Evolutionary conservation across 768 basidiomycete species (phyloP).

Genomic region (Collybia nuda): DNA sequence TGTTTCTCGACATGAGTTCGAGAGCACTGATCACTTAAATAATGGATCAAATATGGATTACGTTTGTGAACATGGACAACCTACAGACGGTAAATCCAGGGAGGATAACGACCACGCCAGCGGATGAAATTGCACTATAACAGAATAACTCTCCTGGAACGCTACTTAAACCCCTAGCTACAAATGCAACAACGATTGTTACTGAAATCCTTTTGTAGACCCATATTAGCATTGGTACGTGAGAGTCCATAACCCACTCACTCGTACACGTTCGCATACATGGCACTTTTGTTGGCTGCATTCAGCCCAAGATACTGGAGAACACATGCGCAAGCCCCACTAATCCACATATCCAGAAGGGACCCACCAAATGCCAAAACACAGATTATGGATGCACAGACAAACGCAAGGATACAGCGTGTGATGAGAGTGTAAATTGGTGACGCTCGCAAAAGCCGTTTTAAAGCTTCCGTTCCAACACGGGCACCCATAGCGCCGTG

Average conservation of each 20-base stretch:
- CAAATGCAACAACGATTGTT: conserved; percentile 81
- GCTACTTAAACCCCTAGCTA: conserved; percentile 76
- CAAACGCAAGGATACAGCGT: conserved; percentile 74
- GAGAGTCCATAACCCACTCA: conserved; percentile 36
- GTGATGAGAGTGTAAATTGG: conserved; percentile 67
- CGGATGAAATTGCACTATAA: conserved; percentile 87
- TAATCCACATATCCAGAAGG: conserved; percentile 81
- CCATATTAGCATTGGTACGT: neutral
- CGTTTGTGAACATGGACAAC: conserved; percentile 24
- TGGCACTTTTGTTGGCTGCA: conserved; percentile 80
- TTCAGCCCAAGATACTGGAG: conserved; percentile 81
- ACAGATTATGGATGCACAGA: conserved; percentile 79
- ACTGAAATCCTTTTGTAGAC: conserved; percentile 65
- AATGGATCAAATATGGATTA: neutral
- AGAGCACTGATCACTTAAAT: conserved; percentile 69
- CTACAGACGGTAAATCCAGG: conserved; percentile 83
- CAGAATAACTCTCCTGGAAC: conserved; percentile 79
- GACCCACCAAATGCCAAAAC: conserved; percentile 82
- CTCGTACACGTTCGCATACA: conserved; percentile 97
- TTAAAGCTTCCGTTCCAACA: conserved; percentile 70
- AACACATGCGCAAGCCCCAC: conserved; percentile 64
- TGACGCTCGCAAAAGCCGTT: conserved; percentile 56
- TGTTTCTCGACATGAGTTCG: conserved; percentile 78
- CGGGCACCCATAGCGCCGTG: conserved; percentile 78
- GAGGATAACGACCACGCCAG: conserved; percentile 87